Evolutionary conservation across 2,329 filamentous ascomycete genomes (phyloP), one percentile per base, ranked within the genome.

Genomic region (Fusarium floridanum): DNA sequence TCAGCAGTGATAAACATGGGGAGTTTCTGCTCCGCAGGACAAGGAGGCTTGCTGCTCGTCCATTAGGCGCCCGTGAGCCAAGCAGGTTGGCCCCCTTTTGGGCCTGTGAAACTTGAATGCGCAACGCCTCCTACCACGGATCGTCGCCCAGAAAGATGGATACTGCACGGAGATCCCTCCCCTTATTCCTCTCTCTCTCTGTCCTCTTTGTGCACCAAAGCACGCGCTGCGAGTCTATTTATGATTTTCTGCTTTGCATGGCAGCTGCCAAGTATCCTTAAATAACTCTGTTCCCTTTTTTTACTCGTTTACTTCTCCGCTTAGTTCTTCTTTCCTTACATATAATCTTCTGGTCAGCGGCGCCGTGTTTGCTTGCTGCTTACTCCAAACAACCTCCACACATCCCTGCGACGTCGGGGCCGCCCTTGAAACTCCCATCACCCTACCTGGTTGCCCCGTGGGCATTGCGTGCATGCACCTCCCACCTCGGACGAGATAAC

Each of bases 101-200:
- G 24, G 50, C 64, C 69, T 69, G 59, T 77, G 76, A 77, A 76
- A 76, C 76, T 68, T 65, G 41, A 67, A 71, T 67, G 8, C 61
- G 70, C 69, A 77, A 75, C 75, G 71, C 69, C 67, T 71, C 65
- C 53, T 77, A 76, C 68, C 62, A 68, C 74, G 75, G 75, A 77
- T 75, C 53, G 69, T 73, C 67, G 64, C 68, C 61, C 60, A 34
- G 39, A 22, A n/a, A 60, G 34, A 50, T 48, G 55, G 56, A 55
- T 17, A 17, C 43, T 48, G 22, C 43, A 48, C 14, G 43, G 43
- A 29, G 65, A 53, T 66, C 60, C 37, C 37, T 34, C 45, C 63
- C 71, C 71, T 53, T 34, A 12, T 55, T 72, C 67, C 71, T 45
- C 59, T 72, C 32, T 34, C 32, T 50, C 16, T 50, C 16, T 50